Evolutionary conservation across 148 eudicot genomes (phyloP).

Genomic region (Diospyros kaki): DNA sequence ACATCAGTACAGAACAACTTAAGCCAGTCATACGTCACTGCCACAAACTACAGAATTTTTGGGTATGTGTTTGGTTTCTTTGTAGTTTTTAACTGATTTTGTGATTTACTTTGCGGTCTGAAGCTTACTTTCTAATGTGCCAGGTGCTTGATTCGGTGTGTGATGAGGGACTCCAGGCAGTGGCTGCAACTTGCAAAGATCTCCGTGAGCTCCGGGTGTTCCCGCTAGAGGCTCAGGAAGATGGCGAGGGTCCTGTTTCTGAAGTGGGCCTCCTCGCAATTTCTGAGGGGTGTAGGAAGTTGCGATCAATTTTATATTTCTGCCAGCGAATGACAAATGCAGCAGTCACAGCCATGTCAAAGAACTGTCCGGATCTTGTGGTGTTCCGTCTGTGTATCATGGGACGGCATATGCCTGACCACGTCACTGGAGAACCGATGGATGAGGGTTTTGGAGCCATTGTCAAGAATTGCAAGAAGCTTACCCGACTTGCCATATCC

Average conservation of each 20-base stretch:
- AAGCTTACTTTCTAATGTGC: constrained; percentile 4
- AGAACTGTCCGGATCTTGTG: constrained; percentile 68
- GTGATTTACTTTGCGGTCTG: neutral
- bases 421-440: constrained; percentile 69
- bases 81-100: neutral
- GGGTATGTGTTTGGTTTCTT: constrained; percentile 41
- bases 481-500: constrained; percentile 73
- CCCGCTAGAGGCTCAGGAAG: constrained; percentile 68
- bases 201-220: constrained; percentile 79
- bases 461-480: constrained; percentile 83
- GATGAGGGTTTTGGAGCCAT: constrained; percentile 93
- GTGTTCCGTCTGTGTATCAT: constrained; percentile 86
- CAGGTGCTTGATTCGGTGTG: constrained; percentile 75
- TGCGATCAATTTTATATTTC: constrained; percentile 68
- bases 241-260: constrained; percentile 67
- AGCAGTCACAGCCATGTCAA: constrained; percentile 78
- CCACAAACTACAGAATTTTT: constrained; percentile 66
- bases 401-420: constrained; percentile 72
- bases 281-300: constrained; percentile 66
- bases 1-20: constrained; percentile 58
- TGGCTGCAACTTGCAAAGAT: constrained; percentile 69
- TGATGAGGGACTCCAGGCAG: constrained; percentile 86
- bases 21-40: constrained; percentile 55
- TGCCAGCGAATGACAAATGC: constrained; percentile 90
- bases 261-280: constrained; percentile 80